Base-by-base conservation (phyloP, 2,329 filamentous ascomycete genomes). In the Aplosporella prunicola region DNA sequence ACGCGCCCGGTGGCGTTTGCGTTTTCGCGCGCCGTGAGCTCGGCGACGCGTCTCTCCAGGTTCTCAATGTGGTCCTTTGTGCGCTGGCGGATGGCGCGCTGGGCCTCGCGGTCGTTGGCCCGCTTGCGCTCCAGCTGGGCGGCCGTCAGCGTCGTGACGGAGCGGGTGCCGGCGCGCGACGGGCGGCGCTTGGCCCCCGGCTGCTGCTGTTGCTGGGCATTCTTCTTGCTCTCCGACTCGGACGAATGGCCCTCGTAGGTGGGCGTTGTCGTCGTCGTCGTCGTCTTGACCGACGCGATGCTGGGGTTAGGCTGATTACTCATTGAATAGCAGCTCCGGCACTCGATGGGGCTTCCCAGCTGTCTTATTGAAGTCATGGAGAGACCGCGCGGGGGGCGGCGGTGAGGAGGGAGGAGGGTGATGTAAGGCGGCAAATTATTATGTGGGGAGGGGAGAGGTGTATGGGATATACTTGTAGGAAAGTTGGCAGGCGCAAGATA, bases 101-200 rank as follows among this genome's bases (percentile, higher is more conserved):
- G 72, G 37, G 72, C 72, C 53, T 76, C 72, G 43, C 72, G 64
- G 51, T 76, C 72, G 52, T 76, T 76, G 43, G 72, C 72, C 42
- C 72, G 63, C 52, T 76, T 76, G 34, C 72, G 61, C 47, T 76
- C 72, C 32, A 76, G 58, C 48, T 76, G 72, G 41, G 72, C 71
- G 20, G 69, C 64, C 11, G 71, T 73, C 38, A 76, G 58, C 8
- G 69, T 71, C 24, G 68, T 69, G 27, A 76, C 72, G 51, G 70
- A 75, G 41, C 72, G 66, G 29, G 70, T 71, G 9, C 72, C 71
- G 23, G 70, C 69, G 51, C 72, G 63, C 30, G 71, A 72, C 13
- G 65, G 62, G 25, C 67, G 57, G 48, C 67, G 66, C 53, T 68
- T 69, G 39, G 51, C 47, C 18, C 57, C 56, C 52, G 53, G 38